phyloP scores from a whole-genome alignment of 2,329 filamentous ascomycete genomes.

The Exophiala sp. region DNA sequence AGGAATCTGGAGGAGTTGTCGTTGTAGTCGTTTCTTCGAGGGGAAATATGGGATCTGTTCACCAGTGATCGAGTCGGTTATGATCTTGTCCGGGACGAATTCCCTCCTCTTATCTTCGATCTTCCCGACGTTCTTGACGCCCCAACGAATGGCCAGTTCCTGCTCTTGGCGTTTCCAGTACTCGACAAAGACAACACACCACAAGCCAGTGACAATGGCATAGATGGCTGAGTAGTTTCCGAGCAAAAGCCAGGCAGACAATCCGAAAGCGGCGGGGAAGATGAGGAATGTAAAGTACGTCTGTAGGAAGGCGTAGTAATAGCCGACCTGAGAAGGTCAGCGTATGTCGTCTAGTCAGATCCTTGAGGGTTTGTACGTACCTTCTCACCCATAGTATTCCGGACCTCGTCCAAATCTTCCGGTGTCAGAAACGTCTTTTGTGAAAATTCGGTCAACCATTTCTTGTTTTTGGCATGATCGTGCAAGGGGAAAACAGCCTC shows the following conservation, averaged over 20 bases:
- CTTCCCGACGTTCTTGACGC: conserved; percentile 75
- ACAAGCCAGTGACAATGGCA: conserved; percentile 73
- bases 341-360: background rate
- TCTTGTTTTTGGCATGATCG: conserved; percentile 69
- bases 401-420: conserved; percentile 68
- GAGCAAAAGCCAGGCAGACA: conserved; percentile 74
- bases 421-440: conserved; percentile 65
- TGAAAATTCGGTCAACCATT: conserved; percentile 72
- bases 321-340: conserved; percentile 60
- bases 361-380: conserved; percentile 28
- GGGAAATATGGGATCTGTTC: conserved; percentile 75
- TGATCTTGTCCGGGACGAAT: conserved; percentile 74
- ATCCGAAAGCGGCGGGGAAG: conserved; percentile 76
- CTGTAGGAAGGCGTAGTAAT: conserved; percentile 93
- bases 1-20: conserved; percentile 77
- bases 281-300: conserved; percentile 82
- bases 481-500: conserved; percentile 75
- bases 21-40: conserved; percentile 67
- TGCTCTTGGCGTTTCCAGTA: conserved; percentile 94
- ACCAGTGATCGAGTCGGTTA: conserved; percentile 76
- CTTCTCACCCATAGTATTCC: conserved; percentile 73
- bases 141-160: conserved; percentile 84
- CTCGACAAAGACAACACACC: conserved; percentile 86
- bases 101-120: conserved; percentile 75
- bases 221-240: conserved; percentile 82